phyloP scores from a whole-genome alignment of 2,329 filamentous ascomycete genomes.

The Hysterium pulicare region DNA sequence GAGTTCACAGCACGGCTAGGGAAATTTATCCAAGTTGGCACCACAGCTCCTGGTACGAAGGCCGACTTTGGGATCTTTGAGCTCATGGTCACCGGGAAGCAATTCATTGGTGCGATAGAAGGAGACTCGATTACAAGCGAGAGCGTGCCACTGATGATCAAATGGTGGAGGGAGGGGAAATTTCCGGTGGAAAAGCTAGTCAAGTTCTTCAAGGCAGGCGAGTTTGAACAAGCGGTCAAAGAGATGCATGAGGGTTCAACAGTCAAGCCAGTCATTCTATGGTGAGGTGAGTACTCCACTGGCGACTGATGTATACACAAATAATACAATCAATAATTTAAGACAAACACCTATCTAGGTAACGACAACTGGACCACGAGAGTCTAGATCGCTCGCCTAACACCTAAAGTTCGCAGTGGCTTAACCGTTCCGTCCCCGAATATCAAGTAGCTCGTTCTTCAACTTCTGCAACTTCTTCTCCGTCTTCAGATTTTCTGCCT shows the following conservation, averaged over 20 bases:
- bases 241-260: conserved; percentile 38
- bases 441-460: too few relatives aligned
- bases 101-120: conserved; percentile 47
- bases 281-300: too few relatives aligned
- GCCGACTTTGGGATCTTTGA: conserved; percentile 42
- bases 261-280: conserved; percentile 39
- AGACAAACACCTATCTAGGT: too few relatives aligned
- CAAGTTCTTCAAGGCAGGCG: conserved; percentile 41
- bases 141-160: conserved; percentile 45
- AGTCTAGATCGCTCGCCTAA: too few relatives aligned
- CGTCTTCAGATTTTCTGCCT: neutral
- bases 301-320: too few relatives aligned
- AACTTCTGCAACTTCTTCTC: neutral
- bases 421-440: too few relatives aligned
- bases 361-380: too few relatives aligned
- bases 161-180: conserved; percentile 43
- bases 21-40: conserved; percentile 49
- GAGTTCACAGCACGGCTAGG: conserved; percentile 43
- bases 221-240: conserved; percentile 35
- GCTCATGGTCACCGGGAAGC: conserved; percentile 49
- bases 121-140: conserved; percentile 39
- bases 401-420: too few relatives aligned
- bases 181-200: conserved; percentile 46
- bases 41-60: conserved; percentile 38
- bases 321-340: too few relatives aligned